These are phyloP conservation scores for Marasmius fiardii DNA, from an alignment of 1,284 basidiomycete species.

Conservation along the genomic window DNA sequence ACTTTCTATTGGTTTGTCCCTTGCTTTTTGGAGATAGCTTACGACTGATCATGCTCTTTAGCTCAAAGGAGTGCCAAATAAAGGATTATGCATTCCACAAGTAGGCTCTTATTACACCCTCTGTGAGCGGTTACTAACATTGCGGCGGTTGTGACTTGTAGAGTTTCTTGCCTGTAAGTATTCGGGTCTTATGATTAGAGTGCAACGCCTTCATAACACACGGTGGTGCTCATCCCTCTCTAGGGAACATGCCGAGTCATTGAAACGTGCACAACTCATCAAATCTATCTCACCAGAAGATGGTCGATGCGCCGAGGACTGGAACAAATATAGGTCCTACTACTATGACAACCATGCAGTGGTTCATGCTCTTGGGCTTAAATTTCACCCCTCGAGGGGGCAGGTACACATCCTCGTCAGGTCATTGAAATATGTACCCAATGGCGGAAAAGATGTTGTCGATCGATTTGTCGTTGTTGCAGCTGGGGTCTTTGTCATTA, in stretches of 20 bases:
- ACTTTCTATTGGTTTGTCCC: conserved; percentile 13
- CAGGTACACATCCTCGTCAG: neutral
- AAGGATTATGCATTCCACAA: conserved; percentile 13
- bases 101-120: neutral
- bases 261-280: neutral
- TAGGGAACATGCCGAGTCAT: neutral
- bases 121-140: neutral
- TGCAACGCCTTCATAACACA: too few species aligned
- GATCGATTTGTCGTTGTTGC: conserved; percentile 2
- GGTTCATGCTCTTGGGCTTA: neutral
- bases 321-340: neutral
- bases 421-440: neutral
- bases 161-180: neutral
- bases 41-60: neutral
- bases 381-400: neutral
- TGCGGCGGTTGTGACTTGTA: neutral
- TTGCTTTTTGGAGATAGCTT: neutral
- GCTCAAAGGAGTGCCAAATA: conserved; percentile 12
- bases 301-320: neutral
- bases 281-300: neutral
- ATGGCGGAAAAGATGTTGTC: neutral
- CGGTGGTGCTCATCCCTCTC: neutral
- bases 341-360: neutral
- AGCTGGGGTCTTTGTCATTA: neutral
- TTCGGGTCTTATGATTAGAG: too few species aligned